Evolutionary conservation across 2,329 filamentous ascomycete genomes (phyloP), one percentile per base, ranked within the genome.

Genomic region (Periconia macrospinosa): DNA sequence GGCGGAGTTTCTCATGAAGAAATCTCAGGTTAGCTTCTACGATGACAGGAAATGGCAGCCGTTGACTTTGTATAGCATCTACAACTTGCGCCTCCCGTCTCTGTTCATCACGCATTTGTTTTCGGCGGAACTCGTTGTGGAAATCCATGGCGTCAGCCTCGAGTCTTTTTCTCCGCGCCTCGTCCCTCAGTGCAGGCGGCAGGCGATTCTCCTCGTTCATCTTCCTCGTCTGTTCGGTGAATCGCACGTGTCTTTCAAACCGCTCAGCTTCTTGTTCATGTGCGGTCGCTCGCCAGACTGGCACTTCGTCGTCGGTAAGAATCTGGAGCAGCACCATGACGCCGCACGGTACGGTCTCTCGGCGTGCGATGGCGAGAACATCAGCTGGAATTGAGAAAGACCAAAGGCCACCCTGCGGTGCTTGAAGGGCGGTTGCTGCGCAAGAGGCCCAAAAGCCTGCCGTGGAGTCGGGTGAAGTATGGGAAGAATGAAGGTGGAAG

Each of bases 301-400:
- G 84, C 1, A 83, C 85, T 11, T 77, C 73, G 0, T 74, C 73
- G 57, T 81, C 77, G 47, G 80, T 76, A 3, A 83, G 77, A 3
- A 83, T 62, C 18, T 70, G 75, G 0, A 86, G 67, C 18, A 86
- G 64, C n/a, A 84, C 83, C 27, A 86, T 75, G 27, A 86, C 74
- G 30, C 84, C 84, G 61, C 83, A 86, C 0, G 84, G 83, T 1
- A 87, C 78, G 0, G 80, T 81, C 17, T 81, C 79, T 30, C 76
- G 77, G 9, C 79, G 75, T 2, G 81, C 70, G 53, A 86, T 83
- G 1, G 72, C 57, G 1, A 85, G 61, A 5, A 86, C 69, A 2
- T 78, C 76, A 18, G 80, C 75, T 0, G 83, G 82, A 45, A 86
- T 84, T 52, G 79, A 78, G 71, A 84, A 86, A 63, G 81, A 83